Percentiles rank a stretch among this genome's conserved stretches.
Conservation (phyloP, 495 filamentous ascomycete species). For the Hyaloscypha variabilis region DNA sequence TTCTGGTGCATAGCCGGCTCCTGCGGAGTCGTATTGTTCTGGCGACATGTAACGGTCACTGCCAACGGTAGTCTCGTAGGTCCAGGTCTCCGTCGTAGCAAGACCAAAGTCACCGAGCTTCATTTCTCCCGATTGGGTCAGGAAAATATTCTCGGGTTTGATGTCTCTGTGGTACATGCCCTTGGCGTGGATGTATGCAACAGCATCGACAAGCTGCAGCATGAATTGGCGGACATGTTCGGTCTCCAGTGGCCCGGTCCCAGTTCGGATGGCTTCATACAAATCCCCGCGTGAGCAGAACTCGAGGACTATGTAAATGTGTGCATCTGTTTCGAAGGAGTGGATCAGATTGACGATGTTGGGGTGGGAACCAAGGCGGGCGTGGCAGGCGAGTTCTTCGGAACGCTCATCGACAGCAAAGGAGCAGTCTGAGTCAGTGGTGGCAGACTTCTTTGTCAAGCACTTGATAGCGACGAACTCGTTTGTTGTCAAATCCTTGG, state of each 20-base stretch:
- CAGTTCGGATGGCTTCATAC: conserved; percentile 92
- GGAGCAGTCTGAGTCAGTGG: conserved; percentile 51
- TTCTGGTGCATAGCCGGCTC: conserved; percentile 86
- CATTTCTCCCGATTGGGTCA: conserved; percentile 81
- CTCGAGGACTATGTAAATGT: conserved; percentile 92
- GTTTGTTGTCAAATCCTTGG: conserved; percentile 72
- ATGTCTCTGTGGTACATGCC: conserved; percentile 97
- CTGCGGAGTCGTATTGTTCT: conserved; percentile 89
- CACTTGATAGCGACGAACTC: conserved; percentile 93
- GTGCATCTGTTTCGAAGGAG: conserved; percentile 87
- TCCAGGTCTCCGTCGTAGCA: conserved; percentile 84
- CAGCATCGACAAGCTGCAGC: conserved; percentile 87
- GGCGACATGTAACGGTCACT: conserved; percentile 99
- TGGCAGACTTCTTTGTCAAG: conserved; percentile 72
- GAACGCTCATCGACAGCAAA: conserved; percentile 77
- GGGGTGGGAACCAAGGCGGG: conserved; percentile 73
- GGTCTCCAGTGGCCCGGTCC: conserved; percentile 86
- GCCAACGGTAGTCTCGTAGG: conserved; percentile 86
- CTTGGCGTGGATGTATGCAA: conserved; percentile 87
- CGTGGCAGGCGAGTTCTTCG: conserved; percentile 85
- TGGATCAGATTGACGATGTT: conserved; percentile 94
- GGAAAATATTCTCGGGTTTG: conserved; percentile 99
- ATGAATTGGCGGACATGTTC: conserved; percentile 97
- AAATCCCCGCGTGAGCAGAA: conserved; percentile 96
- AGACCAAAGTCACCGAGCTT: conserved; percentile 97